phyloP scores from a whole-genome alignment of 2,329 filamentous ascomycete genomes.

The Penicillium thymicola region DNA sequence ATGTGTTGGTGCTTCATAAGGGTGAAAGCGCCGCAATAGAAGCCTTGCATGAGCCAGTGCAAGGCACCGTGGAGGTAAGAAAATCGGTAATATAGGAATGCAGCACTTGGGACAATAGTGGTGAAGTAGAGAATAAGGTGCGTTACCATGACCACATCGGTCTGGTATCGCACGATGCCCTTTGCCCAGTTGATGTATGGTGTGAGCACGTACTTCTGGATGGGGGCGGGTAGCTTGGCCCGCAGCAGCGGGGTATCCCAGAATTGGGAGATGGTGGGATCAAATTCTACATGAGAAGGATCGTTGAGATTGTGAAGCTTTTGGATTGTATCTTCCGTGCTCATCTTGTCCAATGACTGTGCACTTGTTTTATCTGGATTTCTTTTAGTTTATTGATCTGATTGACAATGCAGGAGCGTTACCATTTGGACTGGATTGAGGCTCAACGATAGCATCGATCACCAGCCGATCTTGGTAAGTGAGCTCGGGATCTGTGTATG shows the following conservation, averaged over 20 bases:
- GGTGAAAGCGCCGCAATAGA: slow-evolving; percentile 71
- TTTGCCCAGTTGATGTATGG: slow-evolving; percentile 59
- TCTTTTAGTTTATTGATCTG: neutral
- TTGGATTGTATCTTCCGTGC: slow-evolving; percentile 35
- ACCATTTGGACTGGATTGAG: slow-evolving; percentile 23
- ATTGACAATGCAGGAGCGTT: neutral
- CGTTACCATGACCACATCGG: slow-evolving; percentile 75
- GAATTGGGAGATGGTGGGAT: slow-evolving; percentile 54
- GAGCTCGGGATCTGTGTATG: slow-evolving; percentile 33
- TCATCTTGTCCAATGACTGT: slow-evolving; percentile 14
- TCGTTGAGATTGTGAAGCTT: slow-evolving; percentile 52
- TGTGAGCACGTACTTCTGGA: slow-evolving; percentile 53
- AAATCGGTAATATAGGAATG: slow-evolving; percentile 64
- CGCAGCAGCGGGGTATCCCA: slow-evolving; percentile 51
- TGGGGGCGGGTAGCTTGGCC: slow-evolving; percentile 29
- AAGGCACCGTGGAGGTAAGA: slow-evolving; percentile 64
- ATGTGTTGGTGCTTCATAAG: slow-evolving; percentile 84
- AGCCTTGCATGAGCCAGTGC: slow-evolving; percentile 64
- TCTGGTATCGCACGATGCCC: slow-evolving; percentile 59
- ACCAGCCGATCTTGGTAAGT: slow-evolving; percentile 42
- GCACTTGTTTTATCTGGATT: slow-evolving; percentile 8
- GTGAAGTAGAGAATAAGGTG: slow-evolving; percentile 70
- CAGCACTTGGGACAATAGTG: slow-evolving; percentile 67
- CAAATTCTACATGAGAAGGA: slow-evolving; percentile 47
- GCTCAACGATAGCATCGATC: slow-evolving; percentile 35